These are phyloP conservation scores for Aspergillus cejpii DNA, from an alignment of 2,329 filamentous ascomycete species.

Conservation along the genomic window DNA sequence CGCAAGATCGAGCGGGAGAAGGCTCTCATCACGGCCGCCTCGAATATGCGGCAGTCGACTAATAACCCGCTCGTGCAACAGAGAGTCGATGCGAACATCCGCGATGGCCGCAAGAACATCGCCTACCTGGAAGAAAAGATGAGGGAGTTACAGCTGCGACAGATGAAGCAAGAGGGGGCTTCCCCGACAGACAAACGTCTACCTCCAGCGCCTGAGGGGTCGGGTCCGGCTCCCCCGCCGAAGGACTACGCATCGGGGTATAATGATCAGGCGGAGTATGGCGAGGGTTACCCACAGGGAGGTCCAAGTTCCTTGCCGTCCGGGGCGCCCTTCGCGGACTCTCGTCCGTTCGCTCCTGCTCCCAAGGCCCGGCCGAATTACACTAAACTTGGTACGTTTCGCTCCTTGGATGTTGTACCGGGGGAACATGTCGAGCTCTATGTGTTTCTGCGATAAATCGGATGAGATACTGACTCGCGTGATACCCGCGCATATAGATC, in stretches of 20 bases:
- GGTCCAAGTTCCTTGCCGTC: conserved; percentile 72
- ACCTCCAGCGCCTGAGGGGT: conserved; percentile 36
- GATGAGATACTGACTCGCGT: conserved; percentile 13
- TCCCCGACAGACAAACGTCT: conserved; percentile 45
- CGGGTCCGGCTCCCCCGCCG: conserved; percentile 60
- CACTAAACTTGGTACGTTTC: conserved; percentile 77
- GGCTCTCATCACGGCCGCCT: conserved; percentile 87
- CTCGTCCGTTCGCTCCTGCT: conserved; percentile 59
- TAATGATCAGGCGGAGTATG: conserved; percentile 56
- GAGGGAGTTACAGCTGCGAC: conserved; percentile 77
- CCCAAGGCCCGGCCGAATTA: conserved; percentile 81
- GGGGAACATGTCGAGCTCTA: background rate
- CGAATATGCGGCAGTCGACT: conserved; percentile 90
- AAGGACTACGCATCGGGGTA: conserved; percentile 58
- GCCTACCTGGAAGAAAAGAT: conserved; percentile 93
- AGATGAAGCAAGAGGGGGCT: conserved; percentile 51
- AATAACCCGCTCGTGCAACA: conserved; percentile 88
- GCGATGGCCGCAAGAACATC: conserved; percentile 86
- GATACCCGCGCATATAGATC: conserved; percentile 51
- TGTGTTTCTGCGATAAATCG: conserved; percentile 4
- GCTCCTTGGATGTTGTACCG: background rate
- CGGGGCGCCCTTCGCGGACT: conserved; percentile 68
- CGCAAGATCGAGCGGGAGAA: conserved; percentile 98
- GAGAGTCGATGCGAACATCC: conserved; percentile 86
- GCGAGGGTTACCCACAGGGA: conserved; percentile 50